Evolutionary conservation across 345 rosid genomes (phyloP).

Genomic region (Gossypium bickii): DNA sequence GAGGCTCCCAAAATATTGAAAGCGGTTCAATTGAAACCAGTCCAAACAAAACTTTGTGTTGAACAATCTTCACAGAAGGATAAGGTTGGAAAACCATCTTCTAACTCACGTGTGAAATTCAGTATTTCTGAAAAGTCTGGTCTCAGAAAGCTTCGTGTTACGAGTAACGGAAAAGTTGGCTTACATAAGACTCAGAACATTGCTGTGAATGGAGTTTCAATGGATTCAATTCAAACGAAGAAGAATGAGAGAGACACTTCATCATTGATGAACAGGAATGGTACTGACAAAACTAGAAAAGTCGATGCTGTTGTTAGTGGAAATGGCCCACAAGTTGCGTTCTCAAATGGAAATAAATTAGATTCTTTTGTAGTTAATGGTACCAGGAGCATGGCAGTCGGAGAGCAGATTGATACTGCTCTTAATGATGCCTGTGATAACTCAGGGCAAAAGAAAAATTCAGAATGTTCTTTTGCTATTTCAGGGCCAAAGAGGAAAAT

Average conservation of each 20-base stretch:
- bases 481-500: constrained; percentile 43
- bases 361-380: constrained; percentile 34
- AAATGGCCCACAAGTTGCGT: constrained; percentile 13
- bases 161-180: constrained; percentile 43
- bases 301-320: constrained; percentile 32
- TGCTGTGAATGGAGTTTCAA: constrained; percentile 34
- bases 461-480: constrained; percentile 27
- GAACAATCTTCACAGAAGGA: constrained; percentile 39
- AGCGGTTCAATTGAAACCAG: constrained; percentile 35
- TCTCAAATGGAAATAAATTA: constrained; percentile 35
- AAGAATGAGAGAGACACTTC: constrained; percentile 41
- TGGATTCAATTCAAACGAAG: constrained; percentile 25
- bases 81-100: constrained; percentile 54
- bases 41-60: constrained; percentile 27
- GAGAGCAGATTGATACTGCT: constrained; percentile 8
- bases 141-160: constrained; percentile 42
- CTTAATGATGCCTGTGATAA: constrained; percentile 17
- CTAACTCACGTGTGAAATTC: constrained; percentile 49
- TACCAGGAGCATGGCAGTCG: constrained; percentile 19
- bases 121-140: constrained; percentile 49
- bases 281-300: constrained; percentile 31
- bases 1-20: constrained; percentile 39
- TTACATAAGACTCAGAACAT: constrained; percentile 35
- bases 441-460: constrained; percentile 29
- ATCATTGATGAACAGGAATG: constrained; percentile 25